Base-by-base conservation (phyloP, 1,139 yeast genomes). In the Geotrichum fermentans region DNA sequence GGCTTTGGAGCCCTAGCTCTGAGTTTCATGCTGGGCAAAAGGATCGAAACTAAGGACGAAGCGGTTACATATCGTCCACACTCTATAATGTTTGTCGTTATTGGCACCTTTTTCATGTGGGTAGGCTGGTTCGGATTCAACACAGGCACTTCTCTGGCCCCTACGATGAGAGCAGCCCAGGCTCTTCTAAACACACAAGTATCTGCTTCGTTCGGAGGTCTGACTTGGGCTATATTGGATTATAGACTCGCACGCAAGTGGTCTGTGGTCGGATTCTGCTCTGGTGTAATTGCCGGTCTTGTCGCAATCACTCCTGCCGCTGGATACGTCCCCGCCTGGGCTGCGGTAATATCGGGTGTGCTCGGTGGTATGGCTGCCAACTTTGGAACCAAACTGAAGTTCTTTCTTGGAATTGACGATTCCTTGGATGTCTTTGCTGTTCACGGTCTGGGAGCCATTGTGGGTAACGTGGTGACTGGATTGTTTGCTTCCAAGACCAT, bases 81-180 rank as follows among this genome's bases (percentile, higher is more conserved):
- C 42, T 61, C 60, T 22, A 53, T 62, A 6, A 40, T 59, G 13
- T 47, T 63, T 40, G 77, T 82, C 24, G 68, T 80, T 0, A 57
- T 79, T 24, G 88, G 88, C 16, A 76, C 85, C 0, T 64, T 74
- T n/a, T 64, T 75, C 45, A 60, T 73, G 62, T 80, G 83, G 71
- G 77, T 82, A 52, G 96, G 96, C 13, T 88, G 96, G 96, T 71
- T 87, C 51, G 86, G 90, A 30, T 88, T 88, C 73, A 88, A 88
- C 63, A 89, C 95, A 13, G 88, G 89, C 40, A 80, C 94, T 5
- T 81, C 90, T 53, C 74, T 77, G 28, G 75, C 76, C 45, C 83
- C 83, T 53, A 69, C 79, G 60, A 57, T 71, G 45, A 65, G 69
- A 52, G 72, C 79, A 1, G 65, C 73, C 61, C 77, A 68, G 61